Percentiles rank a stretch among this genome's conserved stretches.
These are phyloP conservation scores for Butyriboletus loyo DNA, from an alignment of 768 basidiomycete genomes.

Conservation along the genomic window DNA sequence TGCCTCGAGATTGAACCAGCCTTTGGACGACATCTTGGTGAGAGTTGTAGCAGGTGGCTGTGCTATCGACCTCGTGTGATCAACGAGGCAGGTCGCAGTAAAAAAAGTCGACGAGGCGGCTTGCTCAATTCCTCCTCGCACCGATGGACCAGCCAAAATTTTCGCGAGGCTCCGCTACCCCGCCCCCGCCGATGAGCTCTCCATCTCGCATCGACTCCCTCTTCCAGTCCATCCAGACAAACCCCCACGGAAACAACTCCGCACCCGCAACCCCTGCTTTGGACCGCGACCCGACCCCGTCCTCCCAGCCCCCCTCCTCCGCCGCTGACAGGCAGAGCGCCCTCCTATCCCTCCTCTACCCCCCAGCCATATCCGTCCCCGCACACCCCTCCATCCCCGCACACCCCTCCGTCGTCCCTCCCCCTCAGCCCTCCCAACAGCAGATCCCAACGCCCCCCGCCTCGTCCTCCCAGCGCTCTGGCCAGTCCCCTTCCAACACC, in stretches of 20 bases:
- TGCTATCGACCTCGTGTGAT: slow-evolving; percentile 22
- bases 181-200: slow-evolving; percentile 27
- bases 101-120: background rate
- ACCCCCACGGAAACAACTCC: slow-evolving; percentile 34
- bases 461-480: slow-evolving; percentile 51
- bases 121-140: background rate
- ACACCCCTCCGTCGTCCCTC: slow-evolving; percentile 12
- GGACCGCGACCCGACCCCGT: slow-evolving; percentile 7
- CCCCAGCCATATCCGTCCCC: slow-evolving; percentile 40
- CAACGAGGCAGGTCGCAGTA: slow-evolving; percentile 21
- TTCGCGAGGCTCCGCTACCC: background rate
- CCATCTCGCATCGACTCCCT: background rate
- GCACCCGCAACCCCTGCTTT: slow-evolving; percentile 44
- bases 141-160: background rate
- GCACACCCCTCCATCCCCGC: slow-evolving; percentile 18
- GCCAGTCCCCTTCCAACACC: slow-evolving; percentile 50
- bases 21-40: slow-evolving; percentile 46
- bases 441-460: slow-evolving; percentile 72
- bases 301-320: slow-evolving; percentile 30
- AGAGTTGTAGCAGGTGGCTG: slow-evolving; percentile 4
- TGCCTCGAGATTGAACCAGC: slow-evolving; percentile 85
- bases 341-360: slow-evolving; percentile 65
- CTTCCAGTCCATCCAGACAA: background rate
- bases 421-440: slow-evolving; percentile 36
- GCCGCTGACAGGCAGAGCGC: slow-evolving; percentile 71